A percentile compares a stretch with the other conserved stretches of the same genome.
Evolutionary conservation across 2,329 filamentous ascomycete species (phyloP).

Genomic region (Calonectria ilicicola): DNA sequence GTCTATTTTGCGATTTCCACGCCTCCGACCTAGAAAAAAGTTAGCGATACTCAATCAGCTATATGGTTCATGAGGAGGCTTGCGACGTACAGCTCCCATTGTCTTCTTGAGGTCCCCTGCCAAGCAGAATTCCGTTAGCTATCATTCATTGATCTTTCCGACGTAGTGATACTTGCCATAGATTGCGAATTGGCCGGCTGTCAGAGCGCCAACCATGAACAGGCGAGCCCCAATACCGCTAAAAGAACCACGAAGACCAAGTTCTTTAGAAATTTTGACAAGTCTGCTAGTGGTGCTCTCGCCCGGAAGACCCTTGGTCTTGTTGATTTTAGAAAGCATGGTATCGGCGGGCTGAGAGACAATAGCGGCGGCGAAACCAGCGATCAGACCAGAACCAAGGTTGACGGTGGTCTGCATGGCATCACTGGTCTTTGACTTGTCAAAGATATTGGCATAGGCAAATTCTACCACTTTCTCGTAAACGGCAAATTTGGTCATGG

Average conservation of each 20-base stretch:
- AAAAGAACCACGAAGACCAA: neutral
- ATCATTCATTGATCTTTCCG: neutral
- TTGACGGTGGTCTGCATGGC: slow-evolving; percentile 80
- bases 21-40: neutral
- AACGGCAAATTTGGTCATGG: slow-evolving; percentile 2
- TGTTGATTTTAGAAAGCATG: slow-evolving; percentile 97
- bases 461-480: neutral
- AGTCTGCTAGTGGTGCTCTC: slow-evolving; percentile 84
- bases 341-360: slow-evolving; percentile 93
- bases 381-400: slow-evolving; percentile 68
- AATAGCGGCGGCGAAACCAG: slow-evolving; percentile 85
- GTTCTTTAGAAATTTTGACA: slow-evolving; percentile 71
- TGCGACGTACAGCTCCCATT: neutral
- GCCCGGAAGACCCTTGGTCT: slow-evolving; percentile 88
- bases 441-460: neutral
- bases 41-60: neutral
- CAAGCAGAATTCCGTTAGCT: neutral
- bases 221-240: neutral
- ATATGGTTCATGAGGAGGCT: no score
- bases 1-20: neutral
- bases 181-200: neutral
- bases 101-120: neutral
- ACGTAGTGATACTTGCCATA: neutral
- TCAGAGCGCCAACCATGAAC: slow-evolving; percentile 4
- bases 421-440: neutral